A percentile compares a stretch with the other conserved stretches of the same genome.
Conservation (phyloP, 805 yeast species). For the Candida endomychidarum region DNA sequence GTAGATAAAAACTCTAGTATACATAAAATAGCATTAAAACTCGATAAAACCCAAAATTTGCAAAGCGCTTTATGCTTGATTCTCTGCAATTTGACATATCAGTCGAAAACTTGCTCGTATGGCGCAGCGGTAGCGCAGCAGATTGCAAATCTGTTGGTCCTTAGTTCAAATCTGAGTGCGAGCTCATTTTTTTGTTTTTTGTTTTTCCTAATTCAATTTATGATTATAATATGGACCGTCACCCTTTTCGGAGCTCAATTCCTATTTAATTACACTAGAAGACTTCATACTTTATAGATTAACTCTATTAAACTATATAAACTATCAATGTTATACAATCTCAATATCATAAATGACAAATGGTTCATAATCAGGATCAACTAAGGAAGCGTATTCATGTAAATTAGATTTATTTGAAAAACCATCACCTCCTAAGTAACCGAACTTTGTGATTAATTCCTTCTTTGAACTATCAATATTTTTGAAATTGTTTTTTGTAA, state of each 20-base stretch:
- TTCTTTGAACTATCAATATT: conserved; percentile 57
- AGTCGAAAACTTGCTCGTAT: too few species aligned
- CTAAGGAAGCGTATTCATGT: conserved; percentile 86
- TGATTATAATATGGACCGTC: too few species aligned
- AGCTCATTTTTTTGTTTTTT: conserved; percentile 50
- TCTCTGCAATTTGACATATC: too few species aligned
- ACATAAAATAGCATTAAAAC: too few species aligned
- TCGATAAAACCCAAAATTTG: too few species aligned
- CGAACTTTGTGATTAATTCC: conserved; percentile 72
- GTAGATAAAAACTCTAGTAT: too few species aligned
- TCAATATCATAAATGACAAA: conserved; percentile 74
- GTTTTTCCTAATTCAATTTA: too few species aligned
- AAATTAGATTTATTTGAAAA: conserved; percentile 69
- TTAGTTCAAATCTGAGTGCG: conserved; percentile 94
- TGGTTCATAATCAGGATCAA: conserved; percentile 94
- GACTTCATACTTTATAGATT: too few species aligned
- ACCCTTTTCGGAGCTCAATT: too few species aligned
- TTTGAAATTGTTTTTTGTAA: conserved; percentile 39
- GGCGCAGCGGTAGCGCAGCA: conserved; percentile 99
- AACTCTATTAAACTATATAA: background rate
- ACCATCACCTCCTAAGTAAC: conserved; percentile 90
- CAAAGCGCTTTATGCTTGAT: too few species aligned
- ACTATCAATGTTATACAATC: conserved; percentile 22
- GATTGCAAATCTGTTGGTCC: conserved; percentile 99
- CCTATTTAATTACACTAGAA: too few species aligned